A percentile compares a stretch with the other conserved stretches of the same genome.
Evolutionary conservation across 768 basidiomycete genomes (phyloP).

Genomic region (Galerina sulciceps): DNA sequence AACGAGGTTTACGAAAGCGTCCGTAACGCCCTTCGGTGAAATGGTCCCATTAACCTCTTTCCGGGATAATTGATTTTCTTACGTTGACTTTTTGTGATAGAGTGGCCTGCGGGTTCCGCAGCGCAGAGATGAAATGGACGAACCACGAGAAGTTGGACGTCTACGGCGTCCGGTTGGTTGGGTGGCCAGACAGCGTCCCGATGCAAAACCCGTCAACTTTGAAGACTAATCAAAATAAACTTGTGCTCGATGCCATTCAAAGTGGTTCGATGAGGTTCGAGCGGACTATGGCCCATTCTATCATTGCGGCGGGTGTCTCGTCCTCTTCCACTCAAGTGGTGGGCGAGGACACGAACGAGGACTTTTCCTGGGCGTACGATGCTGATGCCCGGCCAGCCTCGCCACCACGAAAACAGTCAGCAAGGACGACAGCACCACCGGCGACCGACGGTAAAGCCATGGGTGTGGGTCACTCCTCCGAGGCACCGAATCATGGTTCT

Average conservation of each 20-base stretch:
- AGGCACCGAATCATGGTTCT: constrained; percentile 6
- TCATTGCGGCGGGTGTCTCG: too few relatives aligned
- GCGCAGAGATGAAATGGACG: constrained; percentile 80
- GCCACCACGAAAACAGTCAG: constrained; percentile 6
- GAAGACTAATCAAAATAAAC: constrained; percentile 57
- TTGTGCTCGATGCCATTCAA: constrained; percentile 51
- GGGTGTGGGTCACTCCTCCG: not conserved
- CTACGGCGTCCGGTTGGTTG: constrained; percentile 63
- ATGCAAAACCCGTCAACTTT: constrained; percentile 65
- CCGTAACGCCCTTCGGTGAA: constrained; percentile 58
- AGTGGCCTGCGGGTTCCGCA: constrained; percentile 58
- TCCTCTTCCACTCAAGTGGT: not conserved
- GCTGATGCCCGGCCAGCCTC: constrained; percentile 29
- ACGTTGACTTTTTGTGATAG: constrained; percentile 32
- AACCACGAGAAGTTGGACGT: constrained; percentile 59
- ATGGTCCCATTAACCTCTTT: not conserved
- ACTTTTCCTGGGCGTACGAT: constrained; percentile 51
- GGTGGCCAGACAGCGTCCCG: constrained; percentile 67
- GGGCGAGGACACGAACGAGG: constrained; percentile 29
- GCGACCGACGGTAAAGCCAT: not conserved
- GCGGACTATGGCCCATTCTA: constrained; percentile 14
- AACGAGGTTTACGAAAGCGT: constrained; percentile 58
- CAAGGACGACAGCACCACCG: not conserved
- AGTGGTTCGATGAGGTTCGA: constrained; percentile 55
- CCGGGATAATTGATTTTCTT: constrained; percentile 8